Conservation (phyloP, 768 basidiomycete species). For the Trametes cingulata region DNA sequence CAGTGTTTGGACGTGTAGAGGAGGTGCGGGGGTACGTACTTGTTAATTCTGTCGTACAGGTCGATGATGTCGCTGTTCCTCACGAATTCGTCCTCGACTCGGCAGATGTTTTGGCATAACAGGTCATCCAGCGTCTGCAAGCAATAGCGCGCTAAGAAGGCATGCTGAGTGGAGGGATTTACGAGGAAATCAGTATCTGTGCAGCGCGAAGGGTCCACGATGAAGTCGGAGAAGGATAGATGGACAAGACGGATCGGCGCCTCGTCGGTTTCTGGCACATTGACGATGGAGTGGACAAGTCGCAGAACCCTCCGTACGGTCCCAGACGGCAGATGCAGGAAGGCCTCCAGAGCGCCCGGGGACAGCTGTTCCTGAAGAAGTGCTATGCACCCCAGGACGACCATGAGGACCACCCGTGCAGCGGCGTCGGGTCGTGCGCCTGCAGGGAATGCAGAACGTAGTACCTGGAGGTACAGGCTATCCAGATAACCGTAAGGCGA, state of each 20-base stretch:
- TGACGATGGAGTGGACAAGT: slow-evolving; percentile 21
- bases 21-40: slow-evolving; percentile 17
- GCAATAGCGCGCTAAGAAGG: neutral
- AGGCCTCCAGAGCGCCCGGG: neutral
- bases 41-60: neutral
- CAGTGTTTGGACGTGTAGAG: slow-evolving; percentile 29
- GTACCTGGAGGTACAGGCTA: slow-evolving; percentile 12
- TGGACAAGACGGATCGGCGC: slow-evolving; percentile 21
- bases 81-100: neutral
- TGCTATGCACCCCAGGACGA: neutral
- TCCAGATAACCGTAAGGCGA: slow-evolving; percentile 17
- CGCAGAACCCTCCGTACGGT: slow-evolving; percentile 8
- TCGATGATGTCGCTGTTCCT: slow-evolving; percentile 5
- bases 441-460: neutral
- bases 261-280: slow-evolving; percentile 8
- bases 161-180: neutral
- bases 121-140: neutral
- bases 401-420: neutral
- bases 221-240: slow-evolving; percentile 27
- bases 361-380: neutral
- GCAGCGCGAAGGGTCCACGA: slow-evolving; percentile 17
- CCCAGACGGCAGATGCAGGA: neutral
- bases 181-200: slow-evolving; percentile 11
- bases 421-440: neutral
- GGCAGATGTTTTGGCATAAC: slow-evolving; percentile 8